Evolutionary conservation across 2,329 filamentous ascomycete genomes (phyloP), one percentile per base, ranked within the genome.

Genomic region (Aureobasidium sp.): DNA sequence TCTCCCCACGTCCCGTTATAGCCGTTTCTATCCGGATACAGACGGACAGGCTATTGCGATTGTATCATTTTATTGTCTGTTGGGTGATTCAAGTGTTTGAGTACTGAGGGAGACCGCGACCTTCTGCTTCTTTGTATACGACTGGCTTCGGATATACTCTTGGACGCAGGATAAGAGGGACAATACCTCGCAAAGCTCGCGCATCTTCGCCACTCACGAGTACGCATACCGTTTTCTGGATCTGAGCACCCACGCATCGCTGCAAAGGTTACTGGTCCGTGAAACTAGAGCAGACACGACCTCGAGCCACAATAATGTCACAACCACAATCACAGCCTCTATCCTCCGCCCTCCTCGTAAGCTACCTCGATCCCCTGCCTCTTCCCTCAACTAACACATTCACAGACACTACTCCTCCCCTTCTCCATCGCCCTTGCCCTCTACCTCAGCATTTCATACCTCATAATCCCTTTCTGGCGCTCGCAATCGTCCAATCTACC

Each of bases 361-460:
- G 53, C 27, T 12, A 2, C 19, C 9, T 39, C 40, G 9, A 3
- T 27, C 17, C 29, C 2, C 29, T 14, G 3, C 11, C 24, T 19
- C 15, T 14, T 15, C 35, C 15, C 7, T 24, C 15, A 12, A n/a
- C 33, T 53, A 27, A 56, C 29, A 19, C 24, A 29, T n/a, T 9
- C 22, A 58, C 19, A 60, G 57, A 42, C 57, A 14, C 63, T 48
- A 35, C 60, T 39, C 39, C 48, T 50, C 39, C 60, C 49, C 15
- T 57, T 52, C 54, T 49, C 39, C 35, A 47, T 45, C n/a, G 47
- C 27, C 35, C 56, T 44, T 15, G 44, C 31, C 54, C 63, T 49
- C 44, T 64, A 54, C 63, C 54, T 56, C 63, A 44, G 19, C 56
- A 44, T 37, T 31, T 45, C 22, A 8, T 22, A 39, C 56, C 40